Percentiles rank a stretch among this genome's conserved stretches.
These are phyloP conservation scores for Madurella mycetomatis DNA, from an alignment of 2,329 filamentous ascomycete genomes.

Conservation along the genomic window DNA sequence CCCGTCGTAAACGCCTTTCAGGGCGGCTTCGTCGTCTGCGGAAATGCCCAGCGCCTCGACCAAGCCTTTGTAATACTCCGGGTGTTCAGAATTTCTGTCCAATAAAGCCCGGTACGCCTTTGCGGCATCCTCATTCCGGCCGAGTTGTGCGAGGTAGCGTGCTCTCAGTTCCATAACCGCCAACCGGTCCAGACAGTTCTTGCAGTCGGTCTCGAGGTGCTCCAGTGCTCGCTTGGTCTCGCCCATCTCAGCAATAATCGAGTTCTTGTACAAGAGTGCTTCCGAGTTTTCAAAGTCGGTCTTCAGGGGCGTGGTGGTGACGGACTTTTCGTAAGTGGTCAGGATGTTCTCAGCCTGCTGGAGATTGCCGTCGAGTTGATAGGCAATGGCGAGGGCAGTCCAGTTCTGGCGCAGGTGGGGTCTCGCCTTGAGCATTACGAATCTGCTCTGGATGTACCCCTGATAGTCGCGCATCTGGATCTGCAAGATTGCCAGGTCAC, in stretches of 20 bases:
- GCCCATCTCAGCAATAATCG: constrained; percentile 84
- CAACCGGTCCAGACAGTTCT: constrained; percentile 75
- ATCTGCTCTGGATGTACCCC: constrained; percentile 87
- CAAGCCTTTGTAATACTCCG: constrained; percentile 78
- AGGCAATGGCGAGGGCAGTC: constrained; percentile 92
- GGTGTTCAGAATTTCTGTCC: constrained; percentile 82
- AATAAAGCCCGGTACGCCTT: constrained; percentile 76
- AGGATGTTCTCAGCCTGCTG: constrained; percentile 85
- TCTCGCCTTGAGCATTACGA: constrained; percentile 78
- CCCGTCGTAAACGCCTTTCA: constrained; percentile 69
- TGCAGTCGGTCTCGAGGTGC: constrained; percentile 74
- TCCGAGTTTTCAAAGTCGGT: constrained; percentile 90
- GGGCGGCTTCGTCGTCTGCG: constrained; percentile 52
- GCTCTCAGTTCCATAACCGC: constrained; percentile 82
- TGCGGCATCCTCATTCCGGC: constrained; percentile 71
- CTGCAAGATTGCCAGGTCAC: constrained; percentile 88
- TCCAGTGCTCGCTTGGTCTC: constrained; percentile 79
- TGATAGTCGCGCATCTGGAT: constrained; percentile 94
- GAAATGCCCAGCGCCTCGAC: constrained; percentile 62
- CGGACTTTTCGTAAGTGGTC: constrained; percentile 85
- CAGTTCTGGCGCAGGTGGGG: constrained; percentile 85
- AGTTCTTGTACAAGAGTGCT: constrained; percentile 91
- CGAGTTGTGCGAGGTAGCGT: constrained; percentile 75
- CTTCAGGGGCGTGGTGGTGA: constrained; percentile 74
- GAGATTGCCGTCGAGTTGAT: constrained; percentile 84